Percentiles rank a stretch among this genome's conserved stretches.
Conservation (phyloP, 805 yeast genomes). For the Pichia californica region DNA sequence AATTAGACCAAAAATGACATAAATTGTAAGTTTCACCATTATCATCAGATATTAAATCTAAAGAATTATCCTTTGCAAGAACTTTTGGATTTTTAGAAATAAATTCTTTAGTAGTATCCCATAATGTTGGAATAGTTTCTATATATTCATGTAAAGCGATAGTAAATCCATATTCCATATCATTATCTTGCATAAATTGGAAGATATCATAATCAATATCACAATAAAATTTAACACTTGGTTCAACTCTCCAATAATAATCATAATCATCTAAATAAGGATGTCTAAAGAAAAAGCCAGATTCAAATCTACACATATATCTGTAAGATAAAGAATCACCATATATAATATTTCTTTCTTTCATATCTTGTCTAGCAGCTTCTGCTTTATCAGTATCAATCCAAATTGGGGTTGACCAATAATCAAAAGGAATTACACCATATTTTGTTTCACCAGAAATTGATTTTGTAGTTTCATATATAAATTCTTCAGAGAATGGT, state of each 20-base stretch:
- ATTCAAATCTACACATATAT: slow-evolving; percentile 88
- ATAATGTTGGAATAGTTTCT: slow-evolving; percentile 65
- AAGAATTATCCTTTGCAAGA: slow-evolving; percentile 52
- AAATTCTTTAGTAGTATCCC: slow-evolving; percentile 66
- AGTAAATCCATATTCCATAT: slow-evolving; percentile 68
- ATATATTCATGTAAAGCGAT: slow-evolving; percentile 67
- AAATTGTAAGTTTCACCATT: slow-evolving; percentile 62
- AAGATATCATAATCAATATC: slow-evolving; percentile 75
- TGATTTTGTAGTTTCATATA: slow-evolving; percentile 52
- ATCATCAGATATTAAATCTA: slow-evolving; percentile 65
- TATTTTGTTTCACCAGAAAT: slow-evolving; percentile 72
- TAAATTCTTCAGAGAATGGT: slow-evolving; percentile 75
- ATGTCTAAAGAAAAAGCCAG: slow-evolving; percentile 81
- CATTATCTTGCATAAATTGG: slow-evolving; percentile 71
- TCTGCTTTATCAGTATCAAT: slow-evolving; percentile 65
- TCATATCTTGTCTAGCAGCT: slow-evolving; percentile 44
- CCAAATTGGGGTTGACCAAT: slow-evolving; percentile 85
- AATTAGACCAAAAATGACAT: slow-evolving; percentile 89
- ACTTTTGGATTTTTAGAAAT: slow-evolving; percentile 52
- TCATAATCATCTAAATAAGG: slow-evolving; percentile 67
- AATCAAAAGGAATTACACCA: slow-evolving; percentile 71
- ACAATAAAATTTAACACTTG: slow-evolving; percentile 69
- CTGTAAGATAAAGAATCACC: slow-evolving; percentile 64
- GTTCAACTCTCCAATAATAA: too few species aligned
- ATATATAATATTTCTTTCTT: slow-evolving; percentile 43